Percentiles rank a stretch among this genome's conserved stretches.
Evolutionary conservation across 129 eudicot species (phyloP).

Genomic region (Erigeron canadensis): DNA sequence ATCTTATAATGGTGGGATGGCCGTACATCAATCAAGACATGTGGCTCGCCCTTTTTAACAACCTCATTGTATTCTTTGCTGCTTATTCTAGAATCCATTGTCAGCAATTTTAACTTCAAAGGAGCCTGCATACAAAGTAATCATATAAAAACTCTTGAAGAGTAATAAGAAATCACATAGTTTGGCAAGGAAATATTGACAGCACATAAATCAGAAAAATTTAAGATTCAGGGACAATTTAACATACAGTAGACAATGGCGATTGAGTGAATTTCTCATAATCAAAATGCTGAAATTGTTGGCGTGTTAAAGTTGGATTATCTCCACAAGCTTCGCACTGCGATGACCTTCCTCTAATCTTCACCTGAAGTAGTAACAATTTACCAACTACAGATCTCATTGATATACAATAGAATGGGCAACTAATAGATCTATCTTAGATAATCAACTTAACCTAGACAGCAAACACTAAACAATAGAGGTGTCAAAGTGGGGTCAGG

Average conservation of each 20-base stretch:
- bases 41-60: slow-evolving; percentile 51
- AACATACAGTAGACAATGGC: slow-evolving; percentile 69
- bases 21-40: slow-evolving; percentile 78
- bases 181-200: not conserved
- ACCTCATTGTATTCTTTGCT: slow-evolving; percentile 67
- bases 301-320: slow-evolving; percentile 42
- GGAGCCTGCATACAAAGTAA: slow-evolving; percentile 60
- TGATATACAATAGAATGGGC: not conserved
- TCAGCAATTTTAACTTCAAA: slow-evolving; percentile 59
- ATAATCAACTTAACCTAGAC: not conserved
- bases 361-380: slow-evolving; percentile 54
- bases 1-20: slow-evolving; percentile 91
- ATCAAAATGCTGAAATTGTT: slow-evolving; percentile 66
- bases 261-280: slow-evolving; percentile 84
- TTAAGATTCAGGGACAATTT: not conserved
- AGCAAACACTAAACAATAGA: not conserved
- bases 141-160: not conserved
- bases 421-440: not conserved
- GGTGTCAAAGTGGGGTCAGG: not conserved
- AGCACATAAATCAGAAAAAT: no score
- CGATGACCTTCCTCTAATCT: slow-evolving; percentile 79
- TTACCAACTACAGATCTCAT: not conserved
- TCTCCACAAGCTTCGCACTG: slow-evolving; percentile 94
- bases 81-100: slow-evolving; percentile 69
- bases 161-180: not conserved